phyloP scores from a whole-genome alignment of 2,329 filamentous ascomycete genomes.

The Thielaviopsis ethacetica region DNA sequence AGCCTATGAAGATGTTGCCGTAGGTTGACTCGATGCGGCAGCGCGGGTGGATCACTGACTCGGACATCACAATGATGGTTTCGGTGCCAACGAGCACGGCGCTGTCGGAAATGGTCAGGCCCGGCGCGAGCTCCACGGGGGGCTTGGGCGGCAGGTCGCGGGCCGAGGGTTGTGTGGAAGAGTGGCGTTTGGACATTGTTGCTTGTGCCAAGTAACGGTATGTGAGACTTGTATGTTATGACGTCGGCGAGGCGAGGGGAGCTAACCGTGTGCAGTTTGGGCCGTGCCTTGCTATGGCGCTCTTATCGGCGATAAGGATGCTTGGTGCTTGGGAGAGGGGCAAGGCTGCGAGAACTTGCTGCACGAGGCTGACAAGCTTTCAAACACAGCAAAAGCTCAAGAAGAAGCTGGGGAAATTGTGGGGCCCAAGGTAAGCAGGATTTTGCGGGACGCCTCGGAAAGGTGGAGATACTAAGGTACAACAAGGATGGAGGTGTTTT shows the following conservation, averaged over 20 bases:
- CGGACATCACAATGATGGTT: constrained; percentile 60
- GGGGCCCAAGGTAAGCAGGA: background rate
- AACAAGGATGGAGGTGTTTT: background rate
- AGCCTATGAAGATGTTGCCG: constrained; percentile 65
- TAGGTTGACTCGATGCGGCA: constrained; percentile 61
- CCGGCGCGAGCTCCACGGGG: constrained; percentile 44
- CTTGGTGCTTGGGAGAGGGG: background rate
- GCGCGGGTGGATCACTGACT: constrained; percentile 75
- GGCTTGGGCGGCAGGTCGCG: constrained; percentile 37
- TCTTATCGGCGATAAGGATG: background rate
- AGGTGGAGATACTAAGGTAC: constrained; percentile 10
- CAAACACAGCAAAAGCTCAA: background rate
- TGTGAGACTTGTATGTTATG: background rate
- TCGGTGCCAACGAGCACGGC: constrained; percentile 53
- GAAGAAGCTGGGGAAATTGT: constrained; percentile 4
- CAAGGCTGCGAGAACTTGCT: constrained; percentile 4
- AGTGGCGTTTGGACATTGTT: constrained; percentile 31
- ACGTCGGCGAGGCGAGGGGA: background rate
- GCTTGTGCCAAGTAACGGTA: too few relatives aligned
- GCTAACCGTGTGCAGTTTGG: background rate
- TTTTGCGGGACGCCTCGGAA: constrained; percentile 8
- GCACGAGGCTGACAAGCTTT: constrained; percentile 8
- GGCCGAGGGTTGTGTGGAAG: constrained; percentile 36
- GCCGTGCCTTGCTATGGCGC: background rate
- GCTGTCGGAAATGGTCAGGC: constrained; percentile 44